Conservation (phyloP, 345 rosid species). For the Adansonia digitata region DNA sequence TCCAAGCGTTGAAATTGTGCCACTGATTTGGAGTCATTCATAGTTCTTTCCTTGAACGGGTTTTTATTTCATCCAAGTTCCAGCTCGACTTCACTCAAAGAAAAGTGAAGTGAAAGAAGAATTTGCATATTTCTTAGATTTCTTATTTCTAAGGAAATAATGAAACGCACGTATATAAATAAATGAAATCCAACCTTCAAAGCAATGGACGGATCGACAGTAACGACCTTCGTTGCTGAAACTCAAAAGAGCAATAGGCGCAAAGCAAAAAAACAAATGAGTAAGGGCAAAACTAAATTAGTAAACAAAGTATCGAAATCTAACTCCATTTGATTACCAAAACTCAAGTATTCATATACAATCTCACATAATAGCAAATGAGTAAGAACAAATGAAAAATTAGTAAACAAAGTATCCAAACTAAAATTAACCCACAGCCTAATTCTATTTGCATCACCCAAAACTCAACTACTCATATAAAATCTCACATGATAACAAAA, state of each 20-base stretch:
- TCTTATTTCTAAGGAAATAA: not conserved
- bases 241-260: not conserved
- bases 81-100: not conserved
- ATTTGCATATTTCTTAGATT: not conserved
- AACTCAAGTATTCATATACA: not conserved
- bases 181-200: constrained; percentile 11
- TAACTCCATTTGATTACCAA: not conserved
- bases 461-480: not conserved
- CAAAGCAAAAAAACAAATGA: not conserved
- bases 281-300: not conserved
- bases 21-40: not conserved
- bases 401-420: not conserved
- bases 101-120: not conserved
- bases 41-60: not conserved
- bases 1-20: not conserved
- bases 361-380: not conserved
- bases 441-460: not conserved
- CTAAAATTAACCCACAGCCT: not conserved
- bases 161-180: not conserved
- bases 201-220: constrained; percentile 7
- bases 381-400: not conserved
- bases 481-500: not conserved
- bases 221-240: constrained; percentile 2
- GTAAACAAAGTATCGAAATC: not conserved
- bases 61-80: not conserved